These are phyloP conservation scores for Penicillium longicatenatum DNA, from an alignment of 495 filamentous ascomycete genomes.

Conservation along the genomic window DNA sequence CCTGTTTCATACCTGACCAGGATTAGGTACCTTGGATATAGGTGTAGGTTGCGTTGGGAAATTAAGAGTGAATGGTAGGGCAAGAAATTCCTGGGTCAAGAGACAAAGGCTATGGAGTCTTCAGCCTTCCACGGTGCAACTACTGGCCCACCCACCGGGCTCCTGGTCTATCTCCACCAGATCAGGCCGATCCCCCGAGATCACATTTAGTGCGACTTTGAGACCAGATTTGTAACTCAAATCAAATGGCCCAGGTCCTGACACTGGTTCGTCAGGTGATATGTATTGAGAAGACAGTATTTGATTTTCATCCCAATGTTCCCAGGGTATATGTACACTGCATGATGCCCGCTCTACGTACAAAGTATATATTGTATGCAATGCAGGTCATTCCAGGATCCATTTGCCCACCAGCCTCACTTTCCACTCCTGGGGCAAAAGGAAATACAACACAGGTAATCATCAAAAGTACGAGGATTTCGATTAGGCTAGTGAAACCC, in stretches of 20 bases:
- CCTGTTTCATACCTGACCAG: constrained; percentile 9
- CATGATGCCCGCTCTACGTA: background rate
- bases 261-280: background rate
- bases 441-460: background rate
- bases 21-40: background rate
- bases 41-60: background rate
- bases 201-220: constrained; percentile 16
- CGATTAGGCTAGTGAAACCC: constrained; percentile 6
- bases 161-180: constrained; percentile 14
- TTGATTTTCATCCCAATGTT: background rate
- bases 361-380: background rate
- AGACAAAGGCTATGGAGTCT: background rate
- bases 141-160: constrained; percentile 18
- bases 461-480: background rate
- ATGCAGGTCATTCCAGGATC: constrained; percentile 9
- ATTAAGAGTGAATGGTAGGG: background rate
- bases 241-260: background rate
- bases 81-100: background rate
- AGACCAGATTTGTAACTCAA: background rate
- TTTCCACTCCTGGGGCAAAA: background rate
- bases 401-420: background rate
- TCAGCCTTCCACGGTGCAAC: constrained; percentile 19
- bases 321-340: background rate
- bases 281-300: background rate
- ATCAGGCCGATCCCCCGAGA: constrained; percentile 21